These are phyloP conservation scores for Aechmea fasciata DNA, from an alignment of 176 grass and related monocot species.

Conservation along the genomic window DNA sequence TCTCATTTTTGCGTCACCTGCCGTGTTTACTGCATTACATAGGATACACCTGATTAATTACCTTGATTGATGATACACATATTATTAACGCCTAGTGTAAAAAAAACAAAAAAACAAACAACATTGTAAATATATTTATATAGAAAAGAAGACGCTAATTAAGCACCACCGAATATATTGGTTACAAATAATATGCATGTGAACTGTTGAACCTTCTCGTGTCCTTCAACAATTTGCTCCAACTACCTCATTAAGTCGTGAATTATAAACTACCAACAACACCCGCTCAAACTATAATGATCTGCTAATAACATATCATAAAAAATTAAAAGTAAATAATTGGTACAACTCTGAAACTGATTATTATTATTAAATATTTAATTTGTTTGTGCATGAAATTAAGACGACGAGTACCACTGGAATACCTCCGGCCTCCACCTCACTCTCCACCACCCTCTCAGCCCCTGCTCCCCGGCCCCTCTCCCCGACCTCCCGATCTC, in stretches of 20 bases:
- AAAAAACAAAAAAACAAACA: too few species aligned
- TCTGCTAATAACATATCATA: not conserved
- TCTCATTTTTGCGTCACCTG: too few species aligned
- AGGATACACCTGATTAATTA: too few species aligned
- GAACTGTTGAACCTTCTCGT: not conserved
- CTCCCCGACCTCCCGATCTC: slow-evolving; percentile 54
- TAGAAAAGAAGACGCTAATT: too few species aligned
- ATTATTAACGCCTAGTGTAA: too few species aligned
- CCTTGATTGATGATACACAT: too few species aligned
- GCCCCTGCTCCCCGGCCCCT: slow-evolving; percentile 61
- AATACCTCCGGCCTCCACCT: slow-evolving; percentile 9
- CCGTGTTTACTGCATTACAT: too few species aligned
- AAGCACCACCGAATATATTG: not conserved
- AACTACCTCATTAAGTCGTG: not conserved
- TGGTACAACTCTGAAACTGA: not conserved
- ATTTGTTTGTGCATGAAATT: not conserved
- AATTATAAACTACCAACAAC: not conserved
- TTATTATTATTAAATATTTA: not conserved
- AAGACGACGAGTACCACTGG: not conserved
- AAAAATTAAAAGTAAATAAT: not conserved
- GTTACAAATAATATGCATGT: not conserved
- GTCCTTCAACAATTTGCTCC: not conserved
- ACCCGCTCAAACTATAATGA: not conserved
- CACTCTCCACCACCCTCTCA: slow-evolving; percentile 14
- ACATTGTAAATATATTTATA: too few species aligned